phyloP scores from a whole-genome alignment of 352 stramenopile genomes.

The Phytophthora boehmeriae region DNA sequence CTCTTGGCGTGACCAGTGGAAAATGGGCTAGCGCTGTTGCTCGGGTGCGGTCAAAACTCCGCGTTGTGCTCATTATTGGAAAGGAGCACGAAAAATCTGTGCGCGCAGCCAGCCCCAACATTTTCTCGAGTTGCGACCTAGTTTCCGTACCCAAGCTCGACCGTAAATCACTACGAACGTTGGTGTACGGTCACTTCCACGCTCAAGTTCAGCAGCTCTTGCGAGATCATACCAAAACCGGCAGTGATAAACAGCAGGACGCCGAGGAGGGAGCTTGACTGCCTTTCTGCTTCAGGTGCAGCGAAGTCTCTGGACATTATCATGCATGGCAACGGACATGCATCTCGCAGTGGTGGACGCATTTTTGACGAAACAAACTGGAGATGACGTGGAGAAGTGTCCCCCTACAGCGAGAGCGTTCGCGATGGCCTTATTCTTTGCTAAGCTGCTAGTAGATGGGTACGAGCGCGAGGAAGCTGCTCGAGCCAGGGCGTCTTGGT shows the following conservation, averaged over 20 bases:
- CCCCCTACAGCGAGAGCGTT: constrained; percentile 14
- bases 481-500: constrained; percentile 24
- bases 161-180: constrained; percentile 29
- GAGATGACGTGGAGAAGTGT: neutral
- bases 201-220: constrained; percentile 37
- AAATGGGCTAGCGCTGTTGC: constrained; percentile 74
- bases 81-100: constrained; percentile 19
- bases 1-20: constrained; percentile 67
- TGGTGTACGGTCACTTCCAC: constrained; percentile 57
- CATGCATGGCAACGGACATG: constrained; percentile 35
- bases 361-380: constrained; percentile 2
- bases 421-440: constrained; percentile 26
- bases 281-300: constrained; percentile 40
- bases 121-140: constrained; percentile 42
- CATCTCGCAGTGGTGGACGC: constrained; percentile 21
- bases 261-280: constrained; percentile 17
- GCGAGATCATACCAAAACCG: neutral
- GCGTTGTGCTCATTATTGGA: constrained; percentile 55
- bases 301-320: constrained; percentile 48
- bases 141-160: constrained; percentile 36
- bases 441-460: constrained; percentile 24
- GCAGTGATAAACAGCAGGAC: neutral
- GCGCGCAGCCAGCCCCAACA: constrained; percentile 13
- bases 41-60: constrained; percentile 53
- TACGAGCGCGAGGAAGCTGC: constrained; percentile 25